Evolutionary conservation across 345 rosid species (phyloP).

Genomic region (Melastoma malabathricum): DNA sequence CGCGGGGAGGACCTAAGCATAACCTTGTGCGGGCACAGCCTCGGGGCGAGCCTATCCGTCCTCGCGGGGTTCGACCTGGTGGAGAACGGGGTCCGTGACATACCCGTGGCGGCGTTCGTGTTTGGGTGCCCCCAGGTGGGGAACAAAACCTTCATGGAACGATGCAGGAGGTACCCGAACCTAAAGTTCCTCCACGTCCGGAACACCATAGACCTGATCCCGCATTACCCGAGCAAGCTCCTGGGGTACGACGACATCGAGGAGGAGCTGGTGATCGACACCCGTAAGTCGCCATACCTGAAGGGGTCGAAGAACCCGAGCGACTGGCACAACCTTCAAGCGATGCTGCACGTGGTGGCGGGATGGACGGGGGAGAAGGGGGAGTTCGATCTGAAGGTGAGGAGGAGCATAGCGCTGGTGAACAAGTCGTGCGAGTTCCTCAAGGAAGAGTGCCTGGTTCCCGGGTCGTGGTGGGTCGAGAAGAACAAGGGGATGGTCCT

Average conservation of each 20-base stretch:
- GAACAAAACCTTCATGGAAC: conserved; percentile 45
- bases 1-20: conserved; percentile 48
- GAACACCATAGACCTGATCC: conserved; percentile 56
- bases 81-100: conserved; percentile 42
- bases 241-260: conserved; percentile 44
- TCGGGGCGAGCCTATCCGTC: conserved; percentile 70
- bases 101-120: conserved; percentile 55
- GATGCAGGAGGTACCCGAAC: conserved; percentile 26
- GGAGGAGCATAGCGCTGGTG: conserved; percentile 76
- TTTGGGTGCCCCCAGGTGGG: conserved; percentile 79
- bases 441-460: conserved; percentile 63
- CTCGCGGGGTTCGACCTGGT: conserved; percentile 54
- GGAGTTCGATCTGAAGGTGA: conserved; percentile 50
- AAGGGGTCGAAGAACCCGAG: conserved; percentile 59
- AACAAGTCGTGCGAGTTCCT: conserved; percentile 59
- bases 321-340: conserved; percentile 90
- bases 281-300: conserved; percentile 51
- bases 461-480: conserved; percentile 86
- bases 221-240: conserved; percentile 52
- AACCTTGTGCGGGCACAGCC: conserved; percentile 63
- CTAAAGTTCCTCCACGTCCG: conserved; percentile 46
- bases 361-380: conserved; percentile 70
- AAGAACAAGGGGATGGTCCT: conserved; percentile 69
- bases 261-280: conserved; percentile 46
- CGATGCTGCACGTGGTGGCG: conserved; percentile 64